Conservation (phyloP, 441 rosid species). For the Aquilaria agallochum region DNA sequence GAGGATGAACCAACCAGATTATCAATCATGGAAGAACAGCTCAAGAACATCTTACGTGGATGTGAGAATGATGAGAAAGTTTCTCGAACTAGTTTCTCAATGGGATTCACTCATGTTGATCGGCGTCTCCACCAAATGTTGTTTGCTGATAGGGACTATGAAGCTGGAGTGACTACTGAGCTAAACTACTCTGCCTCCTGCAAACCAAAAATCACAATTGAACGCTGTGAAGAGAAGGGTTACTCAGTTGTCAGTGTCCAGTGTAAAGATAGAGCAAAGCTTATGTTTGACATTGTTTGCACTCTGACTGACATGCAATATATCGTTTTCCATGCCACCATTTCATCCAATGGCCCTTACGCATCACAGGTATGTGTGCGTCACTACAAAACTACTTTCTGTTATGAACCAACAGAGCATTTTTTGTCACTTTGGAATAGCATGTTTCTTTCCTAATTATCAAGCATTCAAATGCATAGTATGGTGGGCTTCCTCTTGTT, state of each 20-base stretch:
- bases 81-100: constrained; percentile 63
- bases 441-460: neutral
- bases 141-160: constrained; percentile 92
- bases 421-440: neutral
- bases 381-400: neutral
- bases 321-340: constrained; percentile 82
- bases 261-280: constrained; percentile 83
- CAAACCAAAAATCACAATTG: constrained; percentile 58
- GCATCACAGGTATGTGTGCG: constrained; percentile 55
- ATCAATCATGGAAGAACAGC: constrained; percentile 73
- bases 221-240: constrained; percentile 69
- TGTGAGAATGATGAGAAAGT: constrained; percentile 65
- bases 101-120: constrained; percentile 87
- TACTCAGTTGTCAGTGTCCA: constrained; percentile 68
- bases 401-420: neutral
- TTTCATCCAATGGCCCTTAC: constrained; percentile 62
- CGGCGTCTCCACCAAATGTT: constrained; percentile 90
- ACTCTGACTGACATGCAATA: constrained; percentile 95
- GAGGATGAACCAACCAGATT: constrained; percentile 62
- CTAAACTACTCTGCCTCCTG: constrained; percentile 36
- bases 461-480: no score
- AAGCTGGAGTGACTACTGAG: constrained; percentile 36
- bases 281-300: constrained; percentile 86
- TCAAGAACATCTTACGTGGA: constrained; percentile 63
- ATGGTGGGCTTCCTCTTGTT: neutral